Conservation (phyloP, 352 stramenopile species). For the Pythium dissimile region DNA sequence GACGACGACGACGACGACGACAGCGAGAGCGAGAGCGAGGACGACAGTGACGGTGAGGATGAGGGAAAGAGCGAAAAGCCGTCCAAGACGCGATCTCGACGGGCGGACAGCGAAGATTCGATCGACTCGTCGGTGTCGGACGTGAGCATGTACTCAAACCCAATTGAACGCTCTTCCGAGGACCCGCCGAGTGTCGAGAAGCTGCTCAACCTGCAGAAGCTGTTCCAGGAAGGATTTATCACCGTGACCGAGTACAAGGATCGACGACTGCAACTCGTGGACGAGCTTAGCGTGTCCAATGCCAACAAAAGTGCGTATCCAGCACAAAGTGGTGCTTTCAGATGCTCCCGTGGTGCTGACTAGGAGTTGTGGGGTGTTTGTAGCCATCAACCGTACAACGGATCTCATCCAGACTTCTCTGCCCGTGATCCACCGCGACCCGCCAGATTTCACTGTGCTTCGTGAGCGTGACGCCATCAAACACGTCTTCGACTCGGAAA, state of each 20-base stretch:
- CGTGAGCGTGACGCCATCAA: conserved; percentile 73
- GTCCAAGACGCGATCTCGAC: conserved; percentile 1
- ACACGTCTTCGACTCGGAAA: conserved; percentile 72
- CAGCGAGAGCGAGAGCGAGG: conserved; percentile 1
- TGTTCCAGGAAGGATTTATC: conserved; percentile 80
- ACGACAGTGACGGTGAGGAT: conserved; percentile 12
- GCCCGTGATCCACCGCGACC: conserved; percentile 57
- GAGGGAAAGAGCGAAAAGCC: neutral
- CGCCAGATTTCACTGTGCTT: conserved; percentile 57
- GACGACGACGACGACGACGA: neutral
- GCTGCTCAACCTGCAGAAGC: conserved; percentile 62
- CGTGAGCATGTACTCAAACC: conserved; percentile 12
- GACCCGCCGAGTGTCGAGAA: conserved; percentile 56
- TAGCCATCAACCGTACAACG: conserved; percentile 56
- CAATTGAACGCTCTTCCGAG: conserved; percentile 14
- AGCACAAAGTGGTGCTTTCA: neutral
- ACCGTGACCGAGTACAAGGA: conserved; percentile 80
- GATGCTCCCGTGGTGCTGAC: no score
- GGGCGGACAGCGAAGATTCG: conserved; percentile 13
- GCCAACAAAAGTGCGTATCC: conserved; percentile 58
- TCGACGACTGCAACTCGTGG: conserved; percentile 57
- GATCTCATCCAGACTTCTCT: conserved; percentile 50
- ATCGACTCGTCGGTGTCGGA: conserved; percentile 14
- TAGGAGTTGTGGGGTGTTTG: conserved; percentile 16
- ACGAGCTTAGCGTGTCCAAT: conserved; percentile 39